phyloP scores from a whole-genome alignment of 768 basidiomycete genomes.

The Mycena capillaripes region DNA sequence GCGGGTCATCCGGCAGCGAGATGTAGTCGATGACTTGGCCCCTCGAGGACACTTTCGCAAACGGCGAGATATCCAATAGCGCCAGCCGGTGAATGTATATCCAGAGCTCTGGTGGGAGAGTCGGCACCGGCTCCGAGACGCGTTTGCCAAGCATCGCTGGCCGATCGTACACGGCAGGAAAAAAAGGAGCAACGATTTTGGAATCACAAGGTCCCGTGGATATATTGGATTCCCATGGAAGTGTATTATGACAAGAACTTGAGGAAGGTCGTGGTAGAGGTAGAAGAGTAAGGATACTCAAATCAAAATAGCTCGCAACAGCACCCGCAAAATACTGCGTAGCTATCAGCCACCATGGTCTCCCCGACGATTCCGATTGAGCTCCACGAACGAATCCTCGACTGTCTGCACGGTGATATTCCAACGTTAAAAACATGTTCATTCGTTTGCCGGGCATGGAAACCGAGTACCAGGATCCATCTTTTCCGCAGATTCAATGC shows the following conservation, averaged over 20 bases:
- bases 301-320: neutral
- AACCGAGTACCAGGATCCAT: constrained; percentile 8
- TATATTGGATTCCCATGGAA: no score
- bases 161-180: no score
- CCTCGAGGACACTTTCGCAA: neutral
- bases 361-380: constrained; percentile 5
- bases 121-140: neutral
- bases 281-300: neutral
- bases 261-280: no score
- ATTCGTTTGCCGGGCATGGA: constrained; percentile 22
- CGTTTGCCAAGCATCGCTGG: no score
- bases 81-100: constrained; percentile 20
- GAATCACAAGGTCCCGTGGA: no score
- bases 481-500: constrained; percentile 16
- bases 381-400: constrained; percentile 24
- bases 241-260: no score
- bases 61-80: neutral
- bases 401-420: constrained; percentile 6
- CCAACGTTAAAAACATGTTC: constrained; percentile 14
- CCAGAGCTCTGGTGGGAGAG: constrained; percentile 17
- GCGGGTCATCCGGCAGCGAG: neutral
- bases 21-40: neutral
- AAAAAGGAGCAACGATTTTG: no score
- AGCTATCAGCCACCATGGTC: neutral
- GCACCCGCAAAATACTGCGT: neutral